phyloP scores from a whole-genome alignment of 331 rosid species.

The Stylosanthes scabra region DNA sequence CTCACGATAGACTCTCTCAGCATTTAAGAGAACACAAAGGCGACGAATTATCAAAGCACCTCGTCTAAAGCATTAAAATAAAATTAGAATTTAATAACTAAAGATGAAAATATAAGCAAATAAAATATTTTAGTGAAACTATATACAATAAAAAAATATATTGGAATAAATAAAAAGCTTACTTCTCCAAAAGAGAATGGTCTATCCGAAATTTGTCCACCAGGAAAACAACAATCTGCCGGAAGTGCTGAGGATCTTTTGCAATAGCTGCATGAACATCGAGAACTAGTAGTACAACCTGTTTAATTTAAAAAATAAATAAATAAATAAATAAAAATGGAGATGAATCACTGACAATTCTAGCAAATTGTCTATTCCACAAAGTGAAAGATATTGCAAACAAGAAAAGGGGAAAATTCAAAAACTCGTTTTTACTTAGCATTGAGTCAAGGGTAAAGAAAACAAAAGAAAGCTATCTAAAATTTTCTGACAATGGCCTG shows the following conservation, averaged over 20 bases:
- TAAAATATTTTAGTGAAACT: conserved; percentile 28
- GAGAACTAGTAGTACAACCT: conserved; percentile 98
- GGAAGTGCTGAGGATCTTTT: conserved; percentile 80
- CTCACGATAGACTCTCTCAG: conserved; percentile 93
- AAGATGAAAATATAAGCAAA: conserved; percentile 7
- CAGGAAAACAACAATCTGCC: conserved; percentile 81
- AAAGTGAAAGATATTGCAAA: conserved; percentile 9
- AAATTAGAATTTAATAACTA: conserved; percentile 2
- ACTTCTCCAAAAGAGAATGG: conserved; percentile 93
- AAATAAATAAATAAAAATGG: neutral
- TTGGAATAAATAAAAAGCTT: conserved; percentile 41
- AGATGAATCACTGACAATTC: conserved; percentile 34
- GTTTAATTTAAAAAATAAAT: conserved; percentile 12
- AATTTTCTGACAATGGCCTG: conserved; percentile 1
- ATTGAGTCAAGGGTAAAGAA: conserved; percentile 14
- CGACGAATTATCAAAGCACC: conserved; percentile 97
- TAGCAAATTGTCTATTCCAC: neutral
- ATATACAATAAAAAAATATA: conserved; percentile 21
- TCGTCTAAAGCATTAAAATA: conserved; percentile 58
- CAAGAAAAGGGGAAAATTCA: conserved; percentile 2
- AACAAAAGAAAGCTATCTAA: conserved; percentile 18
- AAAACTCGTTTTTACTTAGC: conserved; percentile 6
- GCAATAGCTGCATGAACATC: conserved; percentile 98
- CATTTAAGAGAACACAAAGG: conserved; percentile 93
- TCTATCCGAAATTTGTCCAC: conserved; percentile 79